phyloP scores from a whole-genome alignment of 78 protist genomes.

The Dictyostelium capitatum region DNA sequence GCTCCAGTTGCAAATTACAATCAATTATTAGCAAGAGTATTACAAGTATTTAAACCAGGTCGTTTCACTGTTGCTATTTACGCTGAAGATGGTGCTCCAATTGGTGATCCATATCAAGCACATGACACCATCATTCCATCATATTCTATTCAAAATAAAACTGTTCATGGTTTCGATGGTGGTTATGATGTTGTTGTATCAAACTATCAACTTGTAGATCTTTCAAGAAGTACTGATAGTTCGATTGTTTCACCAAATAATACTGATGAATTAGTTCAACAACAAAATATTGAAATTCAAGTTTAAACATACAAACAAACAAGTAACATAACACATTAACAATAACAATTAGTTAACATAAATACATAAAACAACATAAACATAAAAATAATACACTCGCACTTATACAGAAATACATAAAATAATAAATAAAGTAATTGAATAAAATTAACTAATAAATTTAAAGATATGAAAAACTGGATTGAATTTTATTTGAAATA shows the following conservation, averaged over 20 bases:
- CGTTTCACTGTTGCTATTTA: constrained; percentile 73
- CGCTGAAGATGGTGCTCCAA: constrained; percentile 70
- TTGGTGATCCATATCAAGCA: constrained; percentile 61
- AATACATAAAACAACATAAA: too few species aligned
- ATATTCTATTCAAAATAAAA: constrained; percentile 55
- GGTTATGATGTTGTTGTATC: constrained; percentile 78
- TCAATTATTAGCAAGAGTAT: constrained; percentile 54
- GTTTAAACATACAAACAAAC: not conserved
- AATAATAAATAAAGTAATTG: too few species aligned
- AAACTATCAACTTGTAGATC: constrained; percentile 9
- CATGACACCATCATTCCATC: constrained; percentile 8
- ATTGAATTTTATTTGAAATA: too few species aligned
- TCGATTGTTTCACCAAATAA: too few species aligned
- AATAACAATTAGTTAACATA: too few species aligned
- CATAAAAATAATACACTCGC: too few species aligned
- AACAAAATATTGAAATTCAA: constrained; percentile 14
- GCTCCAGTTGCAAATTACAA: constrained; percentile 36
- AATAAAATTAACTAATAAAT: too few species aligned
- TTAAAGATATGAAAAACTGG: too few species aligned
- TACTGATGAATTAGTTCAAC: constrained; percentile 7
- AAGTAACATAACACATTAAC: not conserved
- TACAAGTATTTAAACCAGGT: constrained; percentile 79
- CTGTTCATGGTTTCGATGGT: constrained; percentile 78
- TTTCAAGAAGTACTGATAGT: not conserved
- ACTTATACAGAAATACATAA: too few species aligned